A percentile compares a stretch with the other conserved stretches of the same genome.
Conservation (phyloP, 1,284 basidiomycete genomes). For the Microbotryum scabiosae region DNA sequence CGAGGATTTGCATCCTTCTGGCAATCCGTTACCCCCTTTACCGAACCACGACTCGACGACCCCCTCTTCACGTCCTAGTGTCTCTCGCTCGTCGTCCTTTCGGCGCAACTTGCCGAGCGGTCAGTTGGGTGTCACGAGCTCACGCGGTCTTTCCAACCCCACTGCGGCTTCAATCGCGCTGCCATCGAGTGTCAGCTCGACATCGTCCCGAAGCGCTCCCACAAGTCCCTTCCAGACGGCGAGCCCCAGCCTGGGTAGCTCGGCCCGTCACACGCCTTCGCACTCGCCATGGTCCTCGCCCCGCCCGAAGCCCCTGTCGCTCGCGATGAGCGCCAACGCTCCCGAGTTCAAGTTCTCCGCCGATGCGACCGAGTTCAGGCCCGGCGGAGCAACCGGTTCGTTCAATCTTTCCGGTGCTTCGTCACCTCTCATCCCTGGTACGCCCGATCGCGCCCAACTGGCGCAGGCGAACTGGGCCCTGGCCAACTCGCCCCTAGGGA, state of each 20-base stretch:
- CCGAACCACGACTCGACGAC: slow-evolving; percentile 25
- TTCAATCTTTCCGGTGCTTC: slow-evolving; percentile 5
- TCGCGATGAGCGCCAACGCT: slow-evolving; percentile 70
- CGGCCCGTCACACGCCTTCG: slow-evolving; percentile 8
- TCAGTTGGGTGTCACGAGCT: slow-evolving; percentile 1
- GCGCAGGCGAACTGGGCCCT: slow-evolving; percentile 27
- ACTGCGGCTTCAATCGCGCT: slow-evolving; percentile 12
- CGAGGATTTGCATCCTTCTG: slow-evolving; percentile 32
- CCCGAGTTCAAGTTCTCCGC: slow-evolving; percentile 28
- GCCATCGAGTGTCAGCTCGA: slow-evolving; percentile 6
- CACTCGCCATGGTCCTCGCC: slow-evolving; percentile 28
- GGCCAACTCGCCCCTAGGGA: slow-evolving; percentile 32
- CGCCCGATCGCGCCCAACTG: slow-evolving; percentile 18
- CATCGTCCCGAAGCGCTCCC: slow-evolving; percentile 16
- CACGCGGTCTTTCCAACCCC: slow-evolving; percentile 8
- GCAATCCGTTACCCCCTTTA: slow-evolving; percentile 29
- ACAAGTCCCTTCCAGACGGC: slow-evolving; percentile 2
- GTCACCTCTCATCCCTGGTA: slow-evolving; percentile 14
- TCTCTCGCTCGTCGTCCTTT: slow-evolving; percentile 34
- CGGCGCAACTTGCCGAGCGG: slow-evolving; percentile 16
- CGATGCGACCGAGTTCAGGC: slow-evolving; percentile 33
- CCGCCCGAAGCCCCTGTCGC: slow-evolving; percentile 8
- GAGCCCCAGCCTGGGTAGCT: neutral
- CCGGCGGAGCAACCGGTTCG: slow-evolving; percentile 10
- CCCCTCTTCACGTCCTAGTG: slow-evolving; percentile 21